Conservation (phyloP, 345 rosid genomes). For the Balakata baccata region DNA sequence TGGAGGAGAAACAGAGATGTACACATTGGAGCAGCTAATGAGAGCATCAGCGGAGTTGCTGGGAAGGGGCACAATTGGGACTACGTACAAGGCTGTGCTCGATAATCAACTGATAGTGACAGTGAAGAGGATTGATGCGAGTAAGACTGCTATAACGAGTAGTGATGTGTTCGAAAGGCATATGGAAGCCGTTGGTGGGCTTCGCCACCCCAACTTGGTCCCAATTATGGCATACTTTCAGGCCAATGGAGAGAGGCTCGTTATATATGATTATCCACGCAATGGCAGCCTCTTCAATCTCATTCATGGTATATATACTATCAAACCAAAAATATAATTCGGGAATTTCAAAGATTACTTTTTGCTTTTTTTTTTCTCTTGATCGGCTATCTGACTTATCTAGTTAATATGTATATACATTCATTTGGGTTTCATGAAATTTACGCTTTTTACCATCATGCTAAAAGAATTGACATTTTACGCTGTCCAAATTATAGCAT, state of each 20-base stretch:
- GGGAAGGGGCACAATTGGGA: conserved; percentile 60
- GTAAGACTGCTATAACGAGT: conserved; percentile 65
- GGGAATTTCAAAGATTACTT: background rate
- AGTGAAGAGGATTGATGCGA: conserved; percentile 77
- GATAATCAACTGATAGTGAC: conserved; percentile 71
- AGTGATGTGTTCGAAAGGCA: conserved; percentile 63
- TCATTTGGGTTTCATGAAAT: background rate
- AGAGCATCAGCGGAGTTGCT: conserved; percentile 88
- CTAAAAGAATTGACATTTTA: background rate
- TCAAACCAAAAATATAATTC: background rate
- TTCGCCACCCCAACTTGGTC: conserved; percentile 71
- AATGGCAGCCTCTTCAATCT: conserved; percentile 90
- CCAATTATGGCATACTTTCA: conserved; percentile 73
- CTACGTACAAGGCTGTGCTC: conserved; percentile 72
- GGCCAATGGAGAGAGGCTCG: conserved; percentile 81
- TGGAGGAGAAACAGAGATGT: conserved; percentile 44
- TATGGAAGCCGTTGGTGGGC: conserved; percentile 70
- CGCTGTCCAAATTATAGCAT: background rate
- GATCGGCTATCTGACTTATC: background rate
- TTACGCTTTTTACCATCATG: background rate
- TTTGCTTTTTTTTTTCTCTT: background rate
- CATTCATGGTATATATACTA: conserved; percentile 61
- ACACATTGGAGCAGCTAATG: conserved; percentile 80
- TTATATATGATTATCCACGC: conserved; percentile 75
- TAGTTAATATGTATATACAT: too few species aligned